phyloP scores from a whole-genome alignment of 1,284 basidiomycete genomes.

The Trichosporon sp. region DNA sequence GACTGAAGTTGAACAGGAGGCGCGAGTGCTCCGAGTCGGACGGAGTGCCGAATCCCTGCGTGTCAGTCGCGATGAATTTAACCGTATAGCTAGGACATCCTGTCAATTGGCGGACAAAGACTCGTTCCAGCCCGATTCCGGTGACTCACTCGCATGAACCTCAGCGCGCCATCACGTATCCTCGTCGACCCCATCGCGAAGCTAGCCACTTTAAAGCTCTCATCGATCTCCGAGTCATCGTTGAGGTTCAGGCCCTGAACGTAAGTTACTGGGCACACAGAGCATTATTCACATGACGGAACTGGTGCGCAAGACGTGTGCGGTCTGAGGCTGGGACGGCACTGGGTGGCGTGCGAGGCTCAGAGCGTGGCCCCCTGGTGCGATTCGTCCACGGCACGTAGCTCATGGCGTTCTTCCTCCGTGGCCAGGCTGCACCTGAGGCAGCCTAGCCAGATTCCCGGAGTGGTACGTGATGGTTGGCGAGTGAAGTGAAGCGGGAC shows the following conservation, averaged over 20 bases:
- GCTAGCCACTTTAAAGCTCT: conserved; percentile 17
- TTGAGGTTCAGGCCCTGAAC: conserved; percentile 13
- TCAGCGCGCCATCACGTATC: not conserved
- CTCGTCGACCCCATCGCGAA: conserved; percentile 25
- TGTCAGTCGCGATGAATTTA: not conserved
- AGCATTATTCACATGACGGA: conserved; percentile 17
- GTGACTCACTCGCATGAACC: conserved; percentile 21
- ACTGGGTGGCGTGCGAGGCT: not conserved
- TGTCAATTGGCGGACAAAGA: no score
- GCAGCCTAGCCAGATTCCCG: not conserved
- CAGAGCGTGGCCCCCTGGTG: not conserved
- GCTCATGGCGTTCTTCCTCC: not conserved
- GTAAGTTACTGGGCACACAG: not conserved
- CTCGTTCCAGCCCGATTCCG: no score
- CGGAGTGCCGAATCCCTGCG: conserved; percentile 23
- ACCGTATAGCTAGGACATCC: no score
- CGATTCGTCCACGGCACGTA: not conserved
- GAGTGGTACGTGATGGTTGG: not conserved
- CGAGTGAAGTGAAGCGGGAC: no score
- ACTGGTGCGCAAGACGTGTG: conserved; percentile 27
- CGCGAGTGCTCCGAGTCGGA: conserved; percentile 22
- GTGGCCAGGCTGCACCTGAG: not conserved
- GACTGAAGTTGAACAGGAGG: conserved; percentile 31
- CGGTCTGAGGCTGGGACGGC: conserved; percentile 21
- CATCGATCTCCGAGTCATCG: conserved; percentile 21